Evolutionary conservation across 2,329 filamentous ascomycete genomes (phyloP).

Genomic region (Aspergillus brasiliensis): DNA sequence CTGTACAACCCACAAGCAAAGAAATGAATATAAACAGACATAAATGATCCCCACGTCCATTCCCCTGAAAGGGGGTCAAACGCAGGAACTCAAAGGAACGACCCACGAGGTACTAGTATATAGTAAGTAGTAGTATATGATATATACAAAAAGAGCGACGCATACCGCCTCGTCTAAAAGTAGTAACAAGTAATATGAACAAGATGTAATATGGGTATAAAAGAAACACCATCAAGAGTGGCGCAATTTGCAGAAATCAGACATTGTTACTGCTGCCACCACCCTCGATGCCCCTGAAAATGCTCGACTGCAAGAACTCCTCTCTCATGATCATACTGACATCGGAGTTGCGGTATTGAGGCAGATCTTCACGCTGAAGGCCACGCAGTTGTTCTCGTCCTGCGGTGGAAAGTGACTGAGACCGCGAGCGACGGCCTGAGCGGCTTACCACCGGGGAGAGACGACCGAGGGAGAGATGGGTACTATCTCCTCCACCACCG

Average conservation of each 20-base stretch:
- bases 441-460: conserved; percentile 20
- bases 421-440: conserved; percentile 16
- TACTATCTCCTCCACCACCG: conserved; percentile 17
- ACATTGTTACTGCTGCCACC: neutral
- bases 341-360: conserved; percentile 42
- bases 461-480: conserved; percentile 21
- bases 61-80: no score
- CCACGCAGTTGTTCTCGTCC: conserved; percentile 36
- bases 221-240: no score
- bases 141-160: neutral
- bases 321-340: conserved; percentile 39
- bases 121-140: no score
- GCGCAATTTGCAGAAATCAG: no score
- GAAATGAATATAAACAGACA: neutral
- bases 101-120: neutral
- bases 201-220: neutral
- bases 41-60: no score
- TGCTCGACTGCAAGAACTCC: conserved; percentile 34
- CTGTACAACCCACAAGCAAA: neutral
- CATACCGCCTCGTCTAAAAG: neutral
- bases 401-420: conserved; percentile 29
- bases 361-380: conserved; percentile 36
- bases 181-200: neutral
- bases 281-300: conserved; percentile 20
- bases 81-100: neutral